Evolutionary conservation across 1,284 basidiomycete species (phyloP).

Genomic region (Gomphus sp.): DNA sequence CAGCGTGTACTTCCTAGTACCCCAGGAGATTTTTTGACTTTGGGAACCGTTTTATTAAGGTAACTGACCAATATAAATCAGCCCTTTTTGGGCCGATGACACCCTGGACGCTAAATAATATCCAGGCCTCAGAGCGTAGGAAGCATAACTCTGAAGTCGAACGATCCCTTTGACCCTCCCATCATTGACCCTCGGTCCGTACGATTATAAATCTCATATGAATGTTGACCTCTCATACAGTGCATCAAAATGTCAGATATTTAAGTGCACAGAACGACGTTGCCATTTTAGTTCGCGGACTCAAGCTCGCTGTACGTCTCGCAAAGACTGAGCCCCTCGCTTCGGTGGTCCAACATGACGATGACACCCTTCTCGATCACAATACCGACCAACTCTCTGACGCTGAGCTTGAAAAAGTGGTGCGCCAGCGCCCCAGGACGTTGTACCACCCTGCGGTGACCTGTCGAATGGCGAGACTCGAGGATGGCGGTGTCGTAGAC

Average conservation of each 20-base stretch:
- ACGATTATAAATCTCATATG: background rate
- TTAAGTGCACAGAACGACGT: conserved; percentile 47
- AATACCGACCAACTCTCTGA: conserved; percentile 18
- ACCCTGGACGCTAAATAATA: background rate
- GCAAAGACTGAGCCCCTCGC: conserved; percentile 12
- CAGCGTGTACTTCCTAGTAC: conserved; percentile 10
- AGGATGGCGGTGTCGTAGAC: conserved; percentile 39
- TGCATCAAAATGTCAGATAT: conserved; percentile 32
- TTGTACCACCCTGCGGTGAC: conserved; percentile 50
- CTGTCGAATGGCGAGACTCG: conserved; percentile 47
- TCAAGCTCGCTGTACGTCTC: conserved; percentile 21
- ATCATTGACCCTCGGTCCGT: conserved; percentile 34
- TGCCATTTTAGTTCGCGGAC: conserved; percentile 42
- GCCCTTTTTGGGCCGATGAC: background rate
- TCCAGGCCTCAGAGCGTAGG: conserved; percentile 33
- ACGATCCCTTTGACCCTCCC: conserved; percentile 31
- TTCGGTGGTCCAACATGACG: conserved; percentile 14
- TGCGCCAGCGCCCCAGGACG: conserved; percentile 43
- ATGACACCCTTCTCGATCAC: conserved; percentile 21
- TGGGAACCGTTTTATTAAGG: conserved; percentile 24
- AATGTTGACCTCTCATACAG: background rate
- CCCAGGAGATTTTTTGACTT: conserved; percentile 19
- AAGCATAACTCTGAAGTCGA: conserved; percentile 29
- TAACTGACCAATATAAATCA: conserved; percentile 3
- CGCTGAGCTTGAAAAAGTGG: conserved; percentile 22